Base-by-base conservation (phyloP, 768 basidiomycete species). In the Rhodosporidiobolus odoratus region DNA sequence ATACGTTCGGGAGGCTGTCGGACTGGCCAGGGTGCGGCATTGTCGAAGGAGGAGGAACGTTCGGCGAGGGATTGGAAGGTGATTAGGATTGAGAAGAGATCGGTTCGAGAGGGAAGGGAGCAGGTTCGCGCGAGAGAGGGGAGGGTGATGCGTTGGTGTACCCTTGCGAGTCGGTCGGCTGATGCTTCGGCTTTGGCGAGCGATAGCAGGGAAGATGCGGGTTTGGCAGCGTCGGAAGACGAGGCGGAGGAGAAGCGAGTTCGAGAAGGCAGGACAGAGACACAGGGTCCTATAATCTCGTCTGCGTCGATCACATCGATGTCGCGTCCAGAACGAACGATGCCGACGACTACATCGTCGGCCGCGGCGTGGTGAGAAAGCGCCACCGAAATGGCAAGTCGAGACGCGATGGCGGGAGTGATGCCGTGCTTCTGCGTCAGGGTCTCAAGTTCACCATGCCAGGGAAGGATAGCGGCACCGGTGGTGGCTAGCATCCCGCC, bases 41-140 rank as follows among this genome's bases (percentile, higher is more conserved):
- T 21, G 12, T 71, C 69, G 23, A 45, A 54, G 9, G 37, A 35
- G 12, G 52, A 25, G 48, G 48, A 23, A 25, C 61, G 66, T 40
- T 71, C 69, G n/a, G 73, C 73, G 35, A 70, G 58, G 7, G 69
- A 70, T 50, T 74, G 73, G 45, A 52, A 74, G 12, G 73, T 74
- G 63, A 74, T 69, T 63, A 74, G 73, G 35, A 68, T 70, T 56
- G 68, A 63, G 57, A 74, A 74, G 32, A 71, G 56, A 48, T 58
- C 63, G 40, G 58, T 23, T 8, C 73, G 73, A 17, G 43, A 32
- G 45, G 64, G 10, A 1, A 71, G 52, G 35, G 8, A 23, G 32
- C 69, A 70, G 19, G 60, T 21, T n/a, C 47, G 41, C 5, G 63
- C 53, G 59, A 74, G 69, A 10, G 65, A 50, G 5, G 73, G 57